These are phyloP conservation scores for Ophiostoma montium DNA, from an alignment of 2,329 filamentous ascomycete species.

Conservation along the genomic window DNA sequence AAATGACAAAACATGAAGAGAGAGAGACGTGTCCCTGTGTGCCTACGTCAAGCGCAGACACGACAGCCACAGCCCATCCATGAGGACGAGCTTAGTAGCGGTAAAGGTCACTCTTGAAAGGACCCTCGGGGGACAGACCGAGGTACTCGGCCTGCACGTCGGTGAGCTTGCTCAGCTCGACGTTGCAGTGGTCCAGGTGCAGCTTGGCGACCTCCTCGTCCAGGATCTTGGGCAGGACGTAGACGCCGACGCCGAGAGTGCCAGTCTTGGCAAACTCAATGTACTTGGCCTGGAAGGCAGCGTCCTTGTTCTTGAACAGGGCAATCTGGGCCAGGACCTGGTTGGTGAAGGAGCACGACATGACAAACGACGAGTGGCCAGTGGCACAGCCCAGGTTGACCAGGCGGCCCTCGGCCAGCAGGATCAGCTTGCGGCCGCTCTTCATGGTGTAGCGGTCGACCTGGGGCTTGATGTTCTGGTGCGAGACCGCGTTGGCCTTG, in stretches of 20 bases:
- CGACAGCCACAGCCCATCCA: too few relatives aligned
- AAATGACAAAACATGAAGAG: conserved; percentile 1
- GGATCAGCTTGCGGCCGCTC: conserved; percentile 92
- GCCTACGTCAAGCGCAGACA: not conserved
- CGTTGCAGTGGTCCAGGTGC: conserved; percentile 87
- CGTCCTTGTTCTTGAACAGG: conserved; percentile 86
- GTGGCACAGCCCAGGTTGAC: conserved; percentile 99
- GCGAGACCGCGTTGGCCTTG: conserved; percentile 87
- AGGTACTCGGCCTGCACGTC: conserved; percentile 89
- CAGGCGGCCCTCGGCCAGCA: conserved; percentile 94
- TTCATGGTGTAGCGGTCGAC: conserved; percentile 96
- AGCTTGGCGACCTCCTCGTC: conserved; percentile 97
- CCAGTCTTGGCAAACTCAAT: conserved; percentile 86
- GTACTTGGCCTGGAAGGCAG: conserved; percentile 83
- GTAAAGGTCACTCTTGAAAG: conserved; percentile 89
- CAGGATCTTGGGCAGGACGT: conserved; percentile 95
- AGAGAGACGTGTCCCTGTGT: not conserved
- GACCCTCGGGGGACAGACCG: conserved; percentile 69
- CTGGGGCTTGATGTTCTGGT: conserved; percentile 99
- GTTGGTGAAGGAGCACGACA: conserved; percentile 99
- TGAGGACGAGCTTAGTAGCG: conserved; percentile 42
- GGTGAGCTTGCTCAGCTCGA: conserved; percentile 78
- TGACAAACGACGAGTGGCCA: conserved; percentile 98
- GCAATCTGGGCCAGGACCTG: conserved; percentile 99
- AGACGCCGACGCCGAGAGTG: conserved; percentile 76